These are phyloP conservation scores for Bacidia gigantensis DNA, from an alignment of 495 filamentous ascomycete species.

Conservation along the genomic window DNA sequence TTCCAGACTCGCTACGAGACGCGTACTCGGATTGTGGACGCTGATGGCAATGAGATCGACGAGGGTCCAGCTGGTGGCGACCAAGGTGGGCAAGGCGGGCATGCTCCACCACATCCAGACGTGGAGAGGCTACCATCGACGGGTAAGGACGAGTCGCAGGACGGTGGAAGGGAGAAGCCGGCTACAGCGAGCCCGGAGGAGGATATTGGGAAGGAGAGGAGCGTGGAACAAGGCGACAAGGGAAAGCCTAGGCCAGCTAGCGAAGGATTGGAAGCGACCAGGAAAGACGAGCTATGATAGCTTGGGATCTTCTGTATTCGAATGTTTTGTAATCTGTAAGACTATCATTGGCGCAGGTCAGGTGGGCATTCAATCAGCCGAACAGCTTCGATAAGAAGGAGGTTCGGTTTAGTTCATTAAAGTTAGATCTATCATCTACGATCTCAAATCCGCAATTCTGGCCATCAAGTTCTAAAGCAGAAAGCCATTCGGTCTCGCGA, in stretches of 20 bases:
- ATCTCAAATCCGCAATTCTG: no score
- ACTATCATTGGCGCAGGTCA: no score
- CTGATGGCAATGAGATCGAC: conserved; percentile 54
- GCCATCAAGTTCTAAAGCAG: no score
- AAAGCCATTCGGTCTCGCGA: no score
- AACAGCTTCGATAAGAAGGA: no score
- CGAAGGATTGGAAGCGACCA: conserved; percentile 59
- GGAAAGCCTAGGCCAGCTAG: conserved; percentile 58
- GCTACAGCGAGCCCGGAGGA: conserved; percentile 33
- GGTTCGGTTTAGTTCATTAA: no score
- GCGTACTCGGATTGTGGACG: conserved; percentile 69
- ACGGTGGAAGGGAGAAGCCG: conserved; percentile 19
- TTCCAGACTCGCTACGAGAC: conserved; percentile 94
- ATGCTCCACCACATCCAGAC: conserved; percentile 75
- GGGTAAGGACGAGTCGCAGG: conserved; percentile 18
- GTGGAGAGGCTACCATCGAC: conserved; percentile 60
- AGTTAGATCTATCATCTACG: no score
- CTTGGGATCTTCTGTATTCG: neutral
- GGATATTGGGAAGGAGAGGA: conserved; percentile 50
- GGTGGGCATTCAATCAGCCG: no score
- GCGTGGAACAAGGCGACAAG: conserved; percentile 38
- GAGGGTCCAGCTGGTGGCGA: conserved; percentile 24
- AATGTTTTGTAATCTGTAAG: neutral
- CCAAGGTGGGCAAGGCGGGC: conserved; percentile 22
- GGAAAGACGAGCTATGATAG: conserved; percentile 2